A percentile compares a stretch with the other conserved stretches of the same genome.
These are phyloP conservation scores for Pleurotus tuoliensis DNA, from an alignment of 768 basidiomycete species.

Conservation along the genomic window DNA sequence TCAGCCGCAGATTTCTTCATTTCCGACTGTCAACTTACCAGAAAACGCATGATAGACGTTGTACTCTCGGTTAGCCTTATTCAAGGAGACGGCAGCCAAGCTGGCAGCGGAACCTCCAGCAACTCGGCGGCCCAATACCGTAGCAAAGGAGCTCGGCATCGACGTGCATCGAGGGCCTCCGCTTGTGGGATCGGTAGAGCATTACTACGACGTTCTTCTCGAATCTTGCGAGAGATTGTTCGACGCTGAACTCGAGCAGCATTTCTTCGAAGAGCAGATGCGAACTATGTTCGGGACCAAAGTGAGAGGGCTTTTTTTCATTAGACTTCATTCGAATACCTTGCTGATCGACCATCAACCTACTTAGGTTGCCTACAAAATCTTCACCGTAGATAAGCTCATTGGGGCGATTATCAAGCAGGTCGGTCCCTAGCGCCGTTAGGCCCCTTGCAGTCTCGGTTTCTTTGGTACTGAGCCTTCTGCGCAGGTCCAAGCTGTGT, in stretches of 20 bases:
- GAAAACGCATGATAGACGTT: slow-evolving; percentile 50
- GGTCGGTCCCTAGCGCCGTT: slow-evolving; percentile 32
- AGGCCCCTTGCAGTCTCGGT: background rate
- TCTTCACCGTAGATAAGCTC: slow-evolving; percentile 93
- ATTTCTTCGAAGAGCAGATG: slow-evolving; percentile 87
- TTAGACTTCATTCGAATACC: background rate
- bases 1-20: slow-evolving; percentile 29
- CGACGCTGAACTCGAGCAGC: slow-evolving; percentile 87
- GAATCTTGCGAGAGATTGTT: slow-evolving; percentile 88
- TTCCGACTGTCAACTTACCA: slow-evolving; percentile 4
- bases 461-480: too few relatives aligned
- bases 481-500: slow-evolving; percentile 56
- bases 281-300: slow-evolving; percentile 82
- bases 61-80: slow-evolving; percentile 74
- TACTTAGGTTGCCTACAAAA: slow-evolving; percentile 69
- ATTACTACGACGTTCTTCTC: slow-evolving; percentile 81
- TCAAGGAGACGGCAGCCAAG: slow-evolving; percentile 68
- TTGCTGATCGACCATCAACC: background rate
- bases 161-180: slow-evolving; percentile 23
- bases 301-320: slow-evolving; percentile 31
- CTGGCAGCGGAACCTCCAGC: slow-evolving; percentile 24
- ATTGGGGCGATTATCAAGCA: slow-evolving; percentile 88
- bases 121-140: slow-evolving; percentile 15
- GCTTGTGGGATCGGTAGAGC: slow-evolving; percentile 41
- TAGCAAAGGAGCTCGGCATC: slow-evolving; percentile 24